Base-by-base conservation (phyloP, 108 stramenopile genomes). In the Skeletonema grethae region DNA sequence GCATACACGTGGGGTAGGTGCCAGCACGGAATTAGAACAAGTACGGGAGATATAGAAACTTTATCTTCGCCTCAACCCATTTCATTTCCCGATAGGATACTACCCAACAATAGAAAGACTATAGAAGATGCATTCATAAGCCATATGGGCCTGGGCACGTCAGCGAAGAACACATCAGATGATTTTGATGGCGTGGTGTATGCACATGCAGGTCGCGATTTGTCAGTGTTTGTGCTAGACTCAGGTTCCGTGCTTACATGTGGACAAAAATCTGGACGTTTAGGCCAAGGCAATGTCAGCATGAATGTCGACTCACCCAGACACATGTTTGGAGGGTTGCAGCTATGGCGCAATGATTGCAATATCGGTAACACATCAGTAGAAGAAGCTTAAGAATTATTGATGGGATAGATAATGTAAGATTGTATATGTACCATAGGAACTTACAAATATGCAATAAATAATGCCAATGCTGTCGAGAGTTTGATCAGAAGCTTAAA, bases 201-300 rank as follows among this genome's bases (percentile, higher is more conserved):
- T 25, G 86, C 75, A 16, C 87, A 83, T 66, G 91, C 91, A 7
- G 91, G 91, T 16, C 74, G 74, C 25, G 91, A 92, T 63, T 64
- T 79, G 28, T 80, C 87, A 10, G 77, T 85, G 12, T 69, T 89
- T 24, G 76, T 88, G 41, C 61, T 62, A 2, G 71, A 76, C 15
- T 70, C 75, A 50, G 91, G 91, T 4, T 72, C 75, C 25, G 88
- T 92, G 35, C 57, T 85, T 3, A 78, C 88, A 3, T 89, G 87
- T 73, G 88, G 91, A 13, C 71, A 75, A 58, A 46, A 60, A 60
- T 88, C 87, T 4, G 91, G 91, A 9, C 68, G 88, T 35, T 63
- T 92, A 20, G 90, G 87, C 9, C 72, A 84, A 50, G 88, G 91
- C n/a, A 78, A 86, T 73, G 66, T 82, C 28, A 61, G 41, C 2